Evolutionary conservation across 2,329 filamentous ascomycete species (phyloP).

Genomic region (Metarhizium humberi): DNA sequence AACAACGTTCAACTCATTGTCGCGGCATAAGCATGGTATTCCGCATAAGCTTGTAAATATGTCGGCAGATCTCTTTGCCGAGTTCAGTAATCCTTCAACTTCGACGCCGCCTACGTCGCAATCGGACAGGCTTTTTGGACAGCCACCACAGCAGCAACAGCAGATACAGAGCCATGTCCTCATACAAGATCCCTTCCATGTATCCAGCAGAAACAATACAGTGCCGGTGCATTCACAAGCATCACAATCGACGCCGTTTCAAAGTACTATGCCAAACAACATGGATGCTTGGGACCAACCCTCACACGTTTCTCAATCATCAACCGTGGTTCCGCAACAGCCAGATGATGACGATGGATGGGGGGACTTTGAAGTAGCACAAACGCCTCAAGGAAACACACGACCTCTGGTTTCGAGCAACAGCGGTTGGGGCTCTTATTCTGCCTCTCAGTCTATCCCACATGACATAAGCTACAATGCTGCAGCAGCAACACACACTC

Average conservation of each 20-base stretch:
- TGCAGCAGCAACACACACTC: not conserved
- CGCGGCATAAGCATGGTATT: not conserved
- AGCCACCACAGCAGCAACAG: conserved; percentile 6
- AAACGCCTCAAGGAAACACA: conserved; percentile 9
- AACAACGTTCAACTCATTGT: not conserved
- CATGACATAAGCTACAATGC: not conserved
- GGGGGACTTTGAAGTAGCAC: conserved; percentile 58
- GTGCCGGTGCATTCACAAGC: conserved; percentile 9
- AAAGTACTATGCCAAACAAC: conserved; percentile 11
- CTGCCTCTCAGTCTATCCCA: not conserved
- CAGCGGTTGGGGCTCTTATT: not conserved
- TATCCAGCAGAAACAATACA: conserved; percentile 10
- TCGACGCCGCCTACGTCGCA: conserved; percentile 17
- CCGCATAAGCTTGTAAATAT: conserved; percentile 25
- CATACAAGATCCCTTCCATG: conserved; percentile 17
- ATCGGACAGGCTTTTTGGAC: conserved; percentile 1
- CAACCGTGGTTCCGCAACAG: conserved; percentile 1
- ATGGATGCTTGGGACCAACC: conserved; percentile 12
- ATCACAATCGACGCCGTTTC: conserved; percentile 23
- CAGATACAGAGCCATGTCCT: conserved; percentile 4
- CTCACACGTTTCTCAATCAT: not conserved
- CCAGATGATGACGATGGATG: conserved; percentile 52
- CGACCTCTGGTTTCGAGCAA: not conserved
- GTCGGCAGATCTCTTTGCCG: conserved; percentile 58
- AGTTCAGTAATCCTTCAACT: conserved; percentile 44